Evolutionary conservation across 2,329 filamentous ascomycete genomes (phyloP), one percentile per base, ranked within the genome.

Genomic region (Cercospora citrullina): DNA sequence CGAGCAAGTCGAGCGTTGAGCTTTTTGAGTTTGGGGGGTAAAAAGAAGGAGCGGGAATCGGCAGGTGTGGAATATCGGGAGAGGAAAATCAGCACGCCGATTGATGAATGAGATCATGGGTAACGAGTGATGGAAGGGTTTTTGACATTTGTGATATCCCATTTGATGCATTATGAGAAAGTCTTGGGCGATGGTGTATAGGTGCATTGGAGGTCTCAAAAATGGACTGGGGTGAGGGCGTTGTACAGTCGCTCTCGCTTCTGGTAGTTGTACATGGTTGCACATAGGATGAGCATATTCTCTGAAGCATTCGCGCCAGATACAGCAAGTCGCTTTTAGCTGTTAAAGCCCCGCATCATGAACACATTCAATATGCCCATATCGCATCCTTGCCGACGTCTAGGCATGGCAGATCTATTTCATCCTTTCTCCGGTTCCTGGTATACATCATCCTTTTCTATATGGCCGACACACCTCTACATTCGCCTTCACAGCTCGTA

Each of bases 1-100:
- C 67, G 72, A 7, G 72, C 74, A 7, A 76, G 72, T 51, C 66
- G 75, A 39, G 77, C 76, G 10, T 64, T 78, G 64, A 77, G 75
- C 63, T 75, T 79, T 51, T 70, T 78, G 36, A 73, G 69, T 60
- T 65, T 76, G 10, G 71, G 70, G 5, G 76, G 74, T 67, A 75
- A 71, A 63, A 69, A 70, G 58, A 68, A 68, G 26, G 71, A 67
- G 36, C n/a, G 51, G 39, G 66, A 70, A 21, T 68, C 70, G 14
- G 63, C 65, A 16, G 69, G 61, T 21, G 69, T 72, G 10, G 75
- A 77, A 53, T 74, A 70, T 28, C 67, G 70, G 58, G 75, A 77
- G 53, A 53, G 74, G 45, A 73, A 68, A 48, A 51, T 67, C 58
- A 64, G 66, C 55, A 55, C 48, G n/a, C 48, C 48, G 26, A 39